A percentile compares a stretch with the other conserved stretches of the same genome.
These are phyloP conservation scores for Xylaria palmicola DNA, from an alignment of 495 filamentous ascomycete species.

Conservation along the genomic window DNA sequence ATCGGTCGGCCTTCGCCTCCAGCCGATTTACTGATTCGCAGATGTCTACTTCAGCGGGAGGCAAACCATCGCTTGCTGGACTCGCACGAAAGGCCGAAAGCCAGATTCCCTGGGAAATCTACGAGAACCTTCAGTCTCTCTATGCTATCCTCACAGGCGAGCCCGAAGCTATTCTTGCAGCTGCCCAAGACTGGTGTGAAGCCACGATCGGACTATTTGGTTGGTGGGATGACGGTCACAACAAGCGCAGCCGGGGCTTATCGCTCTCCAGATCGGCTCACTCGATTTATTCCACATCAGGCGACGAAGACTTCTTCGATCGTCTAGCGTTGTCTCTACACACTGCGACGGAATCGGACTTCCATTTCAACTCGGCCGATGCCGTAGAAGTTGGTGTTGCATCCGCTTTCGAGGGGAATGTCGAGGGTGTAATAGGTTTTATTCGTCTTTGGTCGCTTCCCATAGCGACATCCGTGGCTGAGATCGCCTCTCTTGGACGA, in stretches of 20 bases:
- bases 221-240: conserved; percentile 84
- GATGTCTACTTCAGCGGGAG: conserved; percentile 36
- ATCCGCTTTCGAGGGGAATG: conserved; percentile 72
- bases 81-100: conserved; percentile 75
- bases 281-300: conserved; percentile 19
- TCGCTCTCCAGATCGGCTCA: conserved; percentile 40
- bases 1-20: conserved; percentile 39
- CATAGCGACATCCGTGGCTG: conserved; percentile 71
- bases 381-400: conserved; percentile 75
- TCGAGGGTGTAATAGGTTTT: conserved; percentile 69
- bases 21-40: conserved; percentile 28
- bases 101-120: conserved; percentile 81
- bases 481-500: conserved; percentile 69
- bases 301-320: conserved; percentile 43
- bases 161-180: conserved; percentile 63
- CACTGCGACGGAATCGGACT: conserved; percentile 45
- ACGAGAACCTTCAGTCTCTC: conserved; percentile 70
- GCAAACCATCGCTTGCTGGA: conserved; percentile 43
- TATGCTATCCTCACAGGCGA: conserved; percentile 77
- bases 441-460: conserved; percentile 76
- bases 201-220: conserved; percentile 74
- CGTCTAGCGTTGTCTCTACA: conserved; percentile 51
- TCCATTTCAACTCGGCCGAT: conserved; percentile 69
- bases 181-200: conserved; percentile 82
- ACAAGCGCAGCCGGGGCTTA: conserved; percentile 40